Evolutionary conservation across 129 eudicot genomes (phyloP), one percentile per base, ranked within the genome.

Genomic region (Arctium lappa): DNA sequence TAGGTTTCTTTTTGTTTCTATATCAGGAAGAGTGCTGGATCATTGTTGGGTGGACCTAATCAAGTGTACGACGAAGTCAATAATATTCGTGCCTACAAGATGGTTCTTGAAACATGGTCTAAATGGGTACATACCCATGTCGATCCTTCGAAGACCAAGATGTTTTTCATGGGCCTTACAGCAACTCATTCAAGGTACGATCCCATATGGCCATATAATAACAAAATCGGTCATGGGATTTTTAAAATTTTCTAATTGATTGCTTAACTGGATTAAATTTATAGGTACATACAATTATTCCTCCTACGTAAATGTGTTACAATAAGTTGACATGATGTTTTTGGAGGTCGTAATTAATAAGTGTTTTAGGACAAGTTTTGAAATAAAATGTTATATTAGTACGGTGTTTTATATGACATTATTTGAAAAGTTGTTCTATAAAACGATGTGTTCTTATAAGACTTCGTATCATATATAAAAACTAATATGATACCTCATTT

Each of bases 21-120:
- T 80, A 79, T 79, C 3, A 84, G 87, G 60, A 63, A 73, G 16
- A 65, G 40, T 31, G 76, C 8, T 2, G 83, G 46, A 90, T 90
- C 93, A 13, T 87, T 88, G 9, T 79, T 89, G 50, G 84, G 82
- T 15, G 77, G 3, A 22, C 76, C 87, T 8, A 85, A 84, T 76
- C 86, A 79, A 40, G 79, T 85, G 42, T 84, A 82, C 79, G 85
- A 93, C 38, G 90, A 89, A 60, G 79, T 91, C 0, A 83, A 89
- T 68, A 86, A 78, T 83, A 76, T 60, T 2, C 83, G 60, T 31
- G 84, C 90, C 81, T 91, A 89, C 60, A 85, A 89, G 73, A 83
- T 89, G 94, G 91, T 86, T 33, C 80, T 93, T 1, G 86, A 86
- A 84, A 89, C 96, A 6, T 93, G 96, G 97, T 87, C 96, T 1